Evolutionary conservation across 192 early-diverging fungal genomes (phyloP).

Genomic region (Podochytrium sp.): DNA sequence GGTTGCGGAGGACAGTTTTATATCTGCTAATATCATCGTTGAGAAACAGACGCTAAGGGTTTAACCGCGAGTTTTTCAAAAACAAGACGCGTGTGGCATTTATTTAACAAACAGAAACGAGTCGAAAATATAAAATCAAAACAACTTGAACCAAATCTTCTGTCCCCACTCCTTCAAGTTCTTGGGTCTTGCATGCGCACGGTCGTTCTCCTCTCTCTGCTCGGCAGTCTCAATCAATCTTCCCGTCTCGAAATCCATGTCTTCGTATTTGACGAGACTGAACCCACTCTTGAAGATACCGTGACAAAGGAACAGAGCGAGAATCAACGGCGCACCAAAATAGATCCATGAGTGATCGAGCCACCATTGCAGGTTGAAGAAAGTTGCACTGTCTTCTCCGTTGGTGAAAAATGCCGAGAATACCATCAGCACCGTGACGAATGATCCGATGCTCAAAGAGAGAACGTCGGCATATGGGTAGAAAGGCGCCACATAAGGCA

Average conservation of each 20-base stretch:
- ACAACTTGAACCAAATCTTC: constrained; percentile 28
- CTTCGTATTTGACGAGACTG: constrained; percentile 12
- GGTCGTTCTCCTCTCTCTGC: constrained; percentile 3
- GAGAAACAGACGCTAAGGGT: too few relatives aligned
- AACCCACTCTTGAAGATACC: neutral
- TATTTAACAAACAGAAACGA: too few relatives aligned
- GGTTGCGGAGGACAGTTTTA: too few relatives aligned
- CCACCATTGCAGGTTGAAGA: constrained; percentile 10
- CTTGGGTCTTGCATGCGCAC: constrained; percentile 9
- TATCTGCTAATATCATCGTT: too few relatives aligned
- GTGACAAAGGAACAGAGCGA: constrained; percentile 13
- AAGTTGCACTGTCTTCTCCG: neutral
- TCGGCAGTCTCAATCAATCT: constrained; percentile 9
- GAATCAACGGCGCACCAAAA: constrained; percentile 14
- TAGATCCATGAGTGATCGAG: constrained; percentile 23
- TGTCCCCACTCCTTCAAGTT: constrained; percentile 26
- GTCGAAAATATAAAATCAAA: too few relatives aligned
- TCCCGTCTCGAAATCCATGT: constrained; percentile 31
- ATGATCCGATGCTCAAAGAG: constrained; percentile 1
- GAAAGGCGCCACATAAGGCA: constrained; percentile 31
- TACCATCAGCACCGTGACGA: constrained; percentile 21
- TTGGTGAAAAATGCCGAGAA: constrained; percentile 21
- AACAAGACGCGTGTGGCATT: too few relatives aligned
- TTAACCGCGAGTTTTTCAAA: too few relatives aligned
- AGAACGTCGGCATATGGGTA: constrained; percentile 27